Evolutionary conservation across 179 eudicot species (phyloP).

Genomic region (Drosera spatulata): DNA sequence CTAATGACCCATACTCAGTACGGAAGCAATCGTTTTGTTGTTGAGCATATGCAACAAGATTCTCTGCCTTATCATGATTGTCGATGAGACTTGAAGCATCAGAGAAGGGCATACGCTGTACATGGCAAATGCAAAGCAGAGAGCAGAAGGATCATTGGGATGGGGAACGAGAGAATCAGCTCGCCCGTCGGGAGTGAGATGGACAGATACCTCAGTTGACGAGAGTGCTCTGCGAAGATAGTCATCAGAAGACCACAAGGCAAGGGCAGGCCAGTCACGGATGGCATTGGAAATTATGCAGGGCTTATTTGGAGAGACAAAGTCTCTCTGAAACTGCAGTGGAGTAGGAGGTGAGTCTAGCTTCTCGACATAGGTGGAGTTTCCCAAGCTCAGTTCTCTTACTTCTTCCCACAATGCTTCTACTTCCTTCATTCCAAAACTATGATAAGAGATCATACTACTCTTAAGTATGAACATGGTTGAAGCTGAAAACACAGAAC

Average conservation of each 20-base stretch:
- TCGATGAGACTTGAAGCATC: conserved; percentile 37
- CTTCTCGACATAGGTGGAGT: conserved; percentile 39
- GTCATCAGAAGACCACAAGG: conserved; percentile 58
- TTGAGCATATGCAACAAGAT: conserved; percentile 70
- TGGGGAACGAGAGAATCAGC: conserved; percentile 69
- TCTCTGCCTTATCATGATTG: conserved; percentile 8
- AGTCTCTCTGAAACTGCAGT: conserved; percentile 62
- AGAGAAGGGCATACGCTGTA: conserved; percentile 38
- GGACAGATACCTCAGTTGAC: conserved; percentile 57
- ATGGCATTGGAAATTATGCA: conserved; percentile 73
- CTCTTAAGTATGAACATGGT: neutral
- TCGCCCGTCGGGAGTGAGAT: conserved; percentile 79
- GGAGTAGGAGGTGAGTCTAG: conserved; percentile 72
- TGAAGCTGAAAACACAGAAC: neutral
- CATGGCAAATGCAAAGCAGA: conserved; percentile 79
- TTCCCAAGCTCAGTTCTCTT: conserved; percentile 62
- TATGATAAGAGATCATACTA: conserved; percentile 8
- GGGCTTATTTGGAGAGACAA: conserved; percentile 75
- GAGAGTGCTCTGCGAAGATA: conserved; percentile 44
- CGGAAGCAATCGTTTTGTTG: conserved; percentile 90
- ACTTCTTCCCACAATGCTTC: conserved; percentile 69
- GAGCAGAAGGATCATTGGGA: conserved; percentile 33
- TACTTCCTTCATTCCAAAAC: conserved; percentile 15
- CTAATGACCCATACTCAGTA: conserved; percentile 46
- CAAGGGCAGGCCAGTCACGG: conserved; percentile 70